phyloP scores from a whole-genome alignment of 306 rosid genomes.

The Rosa lucieae region DNA sequence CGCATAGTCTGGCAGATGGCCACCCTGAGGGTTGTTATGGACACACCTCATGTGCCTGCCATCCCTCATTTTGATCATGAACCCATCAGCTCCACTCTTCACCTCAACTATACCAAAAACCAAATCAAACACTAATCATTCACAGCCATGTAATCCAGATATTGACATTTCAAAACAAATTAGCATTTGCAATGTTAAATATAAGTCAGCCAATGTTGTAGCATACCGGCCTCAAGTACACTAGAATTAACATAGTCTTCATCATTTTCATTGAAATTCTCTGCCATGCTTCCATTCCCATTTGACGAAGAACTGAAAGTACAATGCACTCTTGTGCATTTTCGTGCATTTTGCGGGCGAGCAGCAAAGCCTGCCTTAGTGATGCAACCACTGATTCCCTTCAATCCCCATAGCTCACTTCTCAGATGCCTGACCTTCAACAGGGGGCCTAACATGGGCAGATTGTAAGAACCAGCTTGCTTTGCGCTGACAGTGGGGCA shows the following conservation, averaged over 20 bases:
- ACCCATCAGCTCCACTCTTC: constrained; percentile 95
- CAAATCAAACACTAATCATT: constrained; percentile 15
- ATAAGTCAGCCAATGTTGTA: constrained; percentile 17
- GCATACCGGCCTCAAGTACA: constrained; percentile 89
- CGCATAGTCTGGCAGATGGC: constrained; percentile 91
- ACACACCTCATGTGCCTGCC: constrained; percentile 87
- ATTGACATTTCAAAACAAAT: not conserved
- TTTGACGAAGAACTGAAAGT: constrained; percentile 69
- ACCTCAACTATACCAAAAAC: constrained; percentile 75
- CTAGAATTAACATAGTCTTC: constrained; percentile 87
- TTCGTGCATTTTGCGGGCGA: constrained; percentile 37
- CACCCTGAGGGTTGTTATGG: constrained; percentile 96
- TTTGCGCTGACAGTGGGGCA: constrained; percentile 70
- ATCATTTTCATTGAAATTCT: constrained; percentile 80
- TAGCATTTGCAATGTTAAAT: not conserved
- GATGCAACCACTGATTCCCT: constrained; percentile 39
- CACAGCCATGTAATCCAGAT: constrained; percentile 4
- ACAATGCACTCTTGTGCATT: constrained; percentile 55
- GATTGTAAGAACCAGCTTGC: constrained; percentile 49
- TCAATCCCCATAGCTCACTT: constrained; percentile 68
- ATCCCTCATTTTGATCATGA: constrained; percentile 94
- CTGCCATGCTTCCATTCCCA: constrained; percentile 79
- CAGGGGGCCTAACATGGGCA: constrained; percentile 52
- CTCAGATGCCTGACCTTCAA: constrained; percentile 45
- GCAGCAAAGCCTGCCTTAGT: constrained; percentile 40